Evolutionary conservation across 2,329 filamentous ascomycete species (phyloP).

Genomic region (Scedosporium boydii): DNA sequence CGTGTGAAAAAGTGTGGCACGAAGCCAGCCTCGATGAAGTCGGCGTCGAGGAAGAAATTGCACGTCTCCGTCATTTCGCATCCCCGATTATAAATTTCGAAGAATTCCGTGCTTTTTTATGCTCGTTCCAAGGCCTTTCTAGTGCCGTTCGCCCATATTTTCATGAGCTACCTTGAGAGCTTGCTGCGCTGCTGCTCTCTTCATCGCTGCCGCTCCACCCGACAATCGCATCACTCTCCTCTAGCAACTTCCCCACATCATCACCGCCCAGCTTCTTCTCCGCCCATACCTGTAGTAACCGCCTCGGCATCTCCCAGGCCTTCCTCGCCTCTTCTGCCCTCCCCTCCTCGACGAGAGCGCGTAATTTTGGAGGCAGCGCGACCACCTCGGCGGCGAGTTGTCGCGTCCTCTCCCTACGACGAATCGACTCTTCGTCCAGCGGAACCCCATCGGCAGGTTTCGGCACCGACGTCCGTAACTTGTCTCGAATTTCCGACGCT

Average conservation of each 20-base stretch:
- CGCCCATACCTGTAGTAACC: constrained; percentile 43
- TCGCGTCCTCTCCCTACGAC: constrained; percentile 28
- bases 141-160: too few relatives aligned
- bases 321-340: constrained; percentile 49
- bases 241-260: constrained; percentile 43
- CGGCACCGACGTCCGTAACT: constrained; percentile 37
- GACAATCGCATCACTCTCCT: constrained; percentile 44
- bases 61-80: too few relatives aligned
- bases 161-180: background rate
- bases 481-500: constrained; percentile 44
- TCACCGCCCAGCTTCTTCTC: constrained; percentile 43
- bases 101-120: too few relatives aligned
- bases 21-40: too few relatives aligned
- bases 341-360: constrained; percentile 48
- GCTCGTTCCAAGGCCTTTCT: too few relatives aligned
- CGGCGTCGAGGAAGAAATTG: too few relatives aligned
- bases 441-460: constrained; percentile 30
- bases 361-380: constrained; percentile 49
- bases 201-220: constrained; percentile 1
- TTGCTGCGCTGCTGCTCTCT: background rate
- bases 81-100: too few relatives aligned
- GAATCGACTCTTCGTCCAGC: constrained; percentile 15
- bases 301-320: constrained; percentile 45
- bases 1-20: too few relatives aligned
- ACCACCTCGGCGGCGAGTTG: constrained; percentile 55